Percentiles rank a stretch among this genome's conserved stretches.
phyloP scores from a whole-genome alignment of 768 basidiomycete genomes.

The Heimioporus sp. region DNA sequence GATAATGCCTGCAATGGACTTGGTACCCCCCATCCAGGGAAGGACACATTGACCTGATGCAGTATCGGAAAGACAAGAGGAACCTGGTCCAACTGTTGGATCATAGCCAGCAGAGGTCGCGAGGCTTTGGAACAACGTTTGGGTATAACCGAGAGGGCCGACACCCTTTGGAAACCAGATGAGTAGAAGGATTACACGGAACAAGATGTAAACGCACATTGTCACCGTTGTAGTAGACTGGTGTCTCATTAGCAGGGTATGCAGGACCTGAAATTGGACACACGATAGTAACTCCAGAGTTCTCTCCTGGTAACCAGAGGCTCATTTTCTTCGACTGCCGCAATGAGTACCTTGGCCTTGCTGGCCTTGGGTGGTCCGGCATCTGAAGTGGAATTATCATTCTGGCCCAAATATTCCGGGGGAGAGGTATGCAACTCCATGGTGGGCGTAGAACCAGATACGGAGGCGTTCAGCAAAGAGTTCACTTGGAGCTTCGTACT shows the following conservation, averaged over 20 bases:
- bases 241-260: neutral
- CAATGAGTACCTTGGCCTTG: conserved; percentile 34
- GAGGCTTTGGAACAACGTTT: conserved; percentile 73
- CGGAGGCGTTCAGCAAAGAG: no score
- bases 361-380: neutral
- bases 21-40: conserved; percentile 73
- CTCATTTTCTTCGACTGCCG: conserved; percentile 47
- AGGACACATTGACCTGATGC: conserved; percentile 76
- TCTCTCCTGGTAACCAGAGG: conserved; percentile 72
- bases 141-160: conserved; percentile 64
- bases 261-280: neutral
- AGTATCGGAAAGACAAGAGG: conserved; percentile 54
- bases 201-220: conserved; percentile 45
- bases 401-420: neutral
- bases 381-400: neutral
- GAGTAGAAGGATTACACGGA: neutral
- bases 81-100: conserved; percentile 65
- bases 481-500: no score
- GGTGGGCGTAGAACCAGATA: conserved; percentile 3
- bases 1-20: conserved; percentile 73
- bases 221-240: conserved; percentile 82
- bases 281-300: conserved; percentile 79
- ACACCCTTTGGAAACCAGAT: conserved; percentile 47
- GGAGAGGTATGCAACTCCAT: conserved; percentile 4
- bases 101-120: conserved; percentile 75